Evolutionary conservation across 1,284 basidiomycete genomes (phyloP), one percentile per base, ranked within the genome.

Genomic region (Leccinum fallax): DNA sequence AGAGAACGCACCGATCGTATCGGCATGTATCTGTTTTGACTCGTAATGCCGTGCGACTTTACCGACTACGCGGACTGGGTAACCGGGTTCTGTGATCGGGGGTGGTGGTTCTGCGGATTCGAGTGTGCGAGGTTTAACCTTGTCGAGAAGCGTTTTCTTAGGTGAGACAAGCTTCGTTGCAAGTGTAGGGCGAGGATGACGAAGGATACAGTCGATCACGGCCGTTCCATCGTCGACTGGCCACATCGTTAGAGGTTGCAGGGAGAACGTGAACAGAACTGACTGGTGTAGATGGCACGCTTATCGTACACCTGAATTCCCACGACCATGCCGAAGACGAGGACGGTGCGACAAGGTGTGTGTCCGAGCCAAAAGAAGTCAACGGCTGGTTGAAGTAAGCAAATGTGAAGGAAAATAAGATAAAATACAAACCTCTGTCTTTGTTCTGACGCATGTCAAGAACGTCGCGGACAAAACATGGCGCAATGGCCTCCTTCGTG

Each of bases 181-280:
- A 34, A 34, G 32, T 34, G 32, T 34, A 34, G 32, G 64, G 7
- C 62, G 66, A 19, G 69, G 65, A 62, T 80, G 78, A 4, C 76
- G 76, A 64, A 84, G 78, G 2, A 79, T 68, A 65, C 89, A 92
- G 53, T 92, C 88, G 32, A 92, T 80, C 3, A 88, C 84, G 24
- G 77, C 83, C 0, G 88, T 88, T 6, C 89, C 88, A 68, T 92
- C 90, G 68, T 92, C 90, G 60, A 92, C 88, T 88, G 58, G 46
- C 46, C 53, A n/a, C 26, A 40, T 15, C 0, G 49, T 65, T 52
- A 63, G 61, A 53, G 53, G 26, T 11, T 46, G 19, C 34, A 16
- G 36, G 30, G 43, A 21, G 61, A 53, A 48, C 13, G 40, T 53
- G 46, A 59, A n/a, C 1, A 10, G 30, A 21, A 71, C 79, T 65